Percentiles rank a stretch among this genome's conserved stretches.
These are phyloP conservation scores for Boletus vermiculosoides DNA, from an alignment of 768 basidiomycete species.

Conservation along the genomic window DNA sequence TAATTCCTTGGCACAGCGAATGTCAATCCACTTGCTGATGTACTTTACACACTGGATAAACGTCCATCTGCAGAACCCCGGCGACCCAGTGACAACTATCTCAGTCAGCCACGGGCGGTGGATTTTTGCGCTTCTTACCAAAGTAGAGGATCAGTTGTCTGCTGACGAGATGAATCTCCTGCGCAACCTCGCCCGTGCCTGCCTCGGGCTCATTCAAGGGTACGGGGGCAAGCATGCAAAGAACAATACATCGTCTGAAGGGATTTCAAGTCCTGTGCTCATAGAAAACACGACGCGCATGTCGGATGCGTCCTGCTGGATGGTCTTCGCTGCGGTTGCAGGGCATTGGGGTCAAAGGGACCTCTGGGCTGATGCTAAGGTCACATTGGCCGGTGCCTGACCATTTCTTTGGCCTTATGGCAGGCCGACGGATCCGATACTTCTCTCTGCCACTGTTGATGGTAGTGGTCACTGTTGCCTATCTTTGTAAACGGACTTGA, in stretches of 20 bases:
- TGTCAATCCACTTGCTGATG: slow-evolving; percentile 74
- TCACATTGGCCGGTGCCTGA: slow-evolving; percentile 36
- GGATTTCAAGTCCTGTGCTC: background rate
- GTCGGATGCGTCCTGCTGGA: slow-evolving; percentile 62
- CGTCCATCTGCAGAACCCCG: slow-evolving; percentile 47
- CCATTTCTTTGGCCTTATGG: background rate
- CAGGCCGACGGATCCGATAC: background rate
- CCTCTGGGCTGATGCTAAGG: slow-evolving; percentile 75
- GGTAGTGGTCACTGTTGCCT: background rate
- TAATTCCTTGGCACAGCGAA: slow-evolving; percentile 44
- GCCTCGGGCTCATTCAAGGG: slow-evolving; percentile 49
- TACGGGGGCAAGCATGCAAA: slow-evolving; percentile 22
- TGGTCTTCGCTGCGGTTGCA: slow-evolving; percentile 62
- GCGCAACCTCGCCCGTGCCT: slow-evolving; percentile 73
- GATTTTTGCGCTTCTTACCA: slow-evolving; percentile 73
- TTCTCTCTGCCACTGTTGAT: background rate
- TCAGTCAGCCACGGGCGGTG: slow-evolving; percentile 66
- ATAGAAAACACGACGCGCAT: slow-evolving; percentile 32
- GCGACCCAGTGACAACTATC: slow-evolving; percentile 39
- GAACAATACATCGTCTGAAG: slow-evolving; percentile 7
- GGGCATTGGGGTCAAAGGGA: slow-evolving; percentile 78
- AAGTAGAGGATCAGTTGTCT: slow-evolving; percentile 65
- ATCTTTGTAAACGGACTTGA: slow-evolving; percentile 8
- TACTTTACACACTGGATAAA: slow-evolving; percentile 84
- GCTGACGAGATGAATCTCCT: slow-evolving; percentile 77